These are phyloP conservation scores for Gillenia trifoliata DNA, from an alignment of 306 rosid species.

Conservation along the genomic window DNA sequence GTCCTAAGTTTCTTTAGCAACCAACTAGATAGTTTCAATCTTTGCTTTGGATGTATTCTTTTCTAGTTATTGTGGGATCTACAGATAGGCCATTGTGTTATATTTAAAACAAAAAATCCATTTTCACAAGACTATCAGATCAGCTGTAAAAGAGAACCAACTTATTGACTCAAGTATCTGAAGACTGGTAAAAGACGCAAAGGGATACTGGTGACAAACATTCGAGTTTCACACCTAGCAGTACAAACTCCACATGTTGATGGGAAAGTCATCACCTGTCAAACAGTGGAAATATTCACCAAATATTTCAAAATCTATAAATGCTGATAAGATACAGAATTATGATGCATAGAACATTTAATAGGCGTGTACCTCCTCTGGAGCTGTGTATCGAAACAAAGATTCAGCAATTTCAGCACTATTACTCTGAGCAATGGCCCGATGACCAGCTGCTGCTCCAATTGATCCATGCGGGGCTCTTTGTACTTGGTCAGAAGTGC, in stretches of 20 bases:
- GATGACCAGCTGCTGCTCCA: constrained; percentile 86
- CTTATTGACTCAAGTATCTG: neutral
- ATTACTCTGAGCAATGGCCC: constrained; percentile 91
- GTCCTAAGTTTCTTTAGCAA: neutral
- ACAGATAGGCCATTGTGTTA: neutral
- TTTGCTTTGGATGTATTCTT: neutral
- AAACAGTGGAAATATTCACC: constrained; percentile 7
- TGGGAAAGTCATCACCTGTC: constrained; percentile 98
- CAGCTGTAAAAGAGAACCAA: neutral
- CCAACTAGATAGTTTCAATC: neutral
- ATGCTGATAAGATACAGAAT: neutral
- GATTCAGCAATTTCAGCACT: constrained; percentile 78
- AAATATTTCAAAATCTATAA: neutral
- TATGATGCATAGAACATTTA: neutral
- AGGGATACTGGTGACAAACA: constrained; percentile 96
- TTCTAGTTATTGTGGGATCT: neutral
- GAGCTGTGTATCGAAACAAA: constrained; percentile 81
- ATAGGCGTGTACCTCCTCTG: constrained; percentile 67
- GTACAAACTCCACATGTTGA: constrained; percentile 86
- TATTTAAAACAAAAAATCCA: neutral
- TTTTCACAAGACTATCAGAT: neutral
- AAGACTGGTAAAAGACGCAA: constrained; percentile 10
- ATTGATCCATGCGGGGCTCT: constrained; percentile 71
- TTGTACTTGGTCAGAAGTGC: constrained; percentile 37
- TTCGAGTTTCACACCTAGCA: constrained; percentile 77